Evolutionary conservation across 148 eudicot genomes (phyloP).

Genomic region (Polygonum maritimum): DNA sequence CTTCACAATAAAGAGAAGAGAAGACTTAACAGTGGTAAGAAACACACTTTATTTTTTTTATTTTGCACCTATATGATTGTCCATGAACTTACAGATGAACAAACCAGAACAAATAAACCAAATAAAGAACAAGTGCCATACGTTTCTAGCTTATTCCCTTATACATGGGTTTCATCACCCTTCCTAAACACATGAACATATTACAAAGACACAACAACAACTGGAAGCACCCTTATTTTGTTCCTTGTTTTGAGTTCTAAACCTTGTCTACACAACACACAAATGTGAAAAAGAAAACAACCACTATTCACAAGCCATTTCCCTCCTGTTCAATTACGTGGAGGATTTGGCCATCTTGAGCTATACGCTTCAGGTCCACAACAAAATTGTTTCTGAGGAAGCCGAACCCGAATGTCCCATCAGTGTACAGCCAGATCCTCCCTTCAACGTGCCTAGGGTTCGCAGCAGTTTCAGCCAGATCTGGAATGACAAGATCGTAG

Average conservation of each 20-base stretch:
- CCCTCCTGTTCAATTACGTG: slow-evolving; percentile 14
- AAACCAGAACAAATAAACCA: neutral
- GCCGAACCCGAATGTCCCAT: slow-evolving; percentile 85
- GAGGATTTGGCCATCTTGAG: slow-evolving; percentile 38
- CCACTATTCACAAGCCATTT: slow-evolving; percentile 2
- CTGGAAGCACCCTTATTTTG: neutral
- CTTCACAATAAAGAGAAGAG: neutral
- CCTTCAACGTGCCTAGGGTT: slow-evolving; percentile 66
- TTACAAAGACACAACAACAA: slow-evolving; percentile 1
- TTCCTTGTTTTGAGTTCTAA: neutral
- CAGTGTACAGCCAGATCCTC: slow-evolving; percentile 70
- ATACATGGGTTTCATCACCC: neutral
- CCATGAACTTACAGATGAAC: neutral
- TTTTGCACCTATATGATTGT: neutral
- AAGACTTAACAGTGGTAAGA: neutral
- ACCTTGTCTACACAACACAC: neutral
- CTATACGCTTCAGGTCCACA: slow-evolving; percentile 66
- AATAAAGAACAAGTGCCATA: neutral
- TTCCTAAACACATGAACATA: neutral
- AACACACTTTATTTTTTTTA: neutral
- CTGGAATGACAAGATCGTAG: slow-evolving; percentile 65
- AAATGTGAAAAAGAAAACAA: neutral
- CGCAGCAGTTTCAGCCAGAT: slow-evolving; percentile 36
- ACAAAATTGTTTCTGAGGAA: slow-evolving; percentile 60
- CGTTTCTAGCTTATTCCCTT: neutral